Percentiles rank a stretch among this genome's conserved stretches.
Conservation (phyloP, 2,329 filamentous ascomycete genomes). For the Trichoderma sp. region DNA sequence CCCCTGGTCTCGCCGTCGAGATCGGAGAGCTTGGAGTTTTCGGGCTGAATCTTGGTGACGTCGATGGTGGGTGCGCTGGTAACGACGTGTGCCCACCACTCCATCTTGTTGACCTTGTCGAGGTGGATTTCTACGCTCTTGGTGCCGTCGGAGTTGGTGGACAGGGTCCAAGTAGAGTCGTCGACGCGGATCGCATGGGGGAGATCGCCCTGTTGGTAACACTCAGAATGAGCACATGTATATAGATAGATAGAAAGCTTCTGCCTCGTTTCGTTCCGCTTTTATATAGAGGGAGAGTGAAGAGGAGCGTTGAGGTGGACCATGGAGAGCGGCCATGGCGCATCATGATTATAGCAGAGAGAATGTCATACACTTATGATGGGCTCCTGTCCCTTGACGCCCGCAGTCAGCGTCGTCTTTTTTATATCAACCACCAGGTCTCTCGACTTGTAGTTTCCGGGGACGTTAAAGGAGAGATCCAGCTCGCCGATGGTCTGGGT, state of each 20-base stretch:
- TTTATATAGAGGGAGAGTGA: not conserved
- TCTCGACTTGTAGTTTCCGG: conserved; percentile 76
- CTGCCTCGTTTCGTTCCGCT: not conserved
- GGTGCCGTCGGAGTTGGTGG: conserved; percentile 65
- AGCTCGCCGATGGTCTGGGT: conserved; percentile 87
- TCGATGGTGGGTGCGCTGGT: conserved; percentile 87
- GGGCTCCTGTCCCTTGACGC: conserved; percentile 82
- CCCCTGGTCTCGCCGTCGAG: conserved; percentile 89
- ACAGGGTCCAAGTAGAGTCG: conserved; percentile 93
- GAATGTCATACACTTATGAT: conserved; percentile 67
- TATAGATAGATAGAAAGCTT: not conserved
- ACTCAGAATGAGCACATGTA: not conserved
- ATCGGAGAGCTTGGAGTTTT: conserved; percentile 87
- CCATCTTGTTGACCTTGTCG: conserved; percentile 94
- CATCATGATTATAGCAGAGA: not conserved
- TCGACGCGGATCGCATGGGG: conserved; percentile 76
- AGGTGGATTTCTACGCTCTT: conserved; percentile 76
- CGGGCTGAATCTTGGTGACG: conserved; percentile 89
- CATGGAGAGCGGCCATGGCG: not conserved
- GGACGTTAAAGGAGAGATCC: conserved; percentile 73
- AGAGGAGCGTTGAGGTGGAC: not conserved
- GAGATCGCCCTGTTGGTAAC: conserved; percentile 66
- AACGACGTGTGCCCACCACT: conserved; percentile 96
- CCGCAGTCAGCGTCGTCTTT: conserved; percentile 73
- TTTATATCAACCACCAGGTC: conserved; percentile 83